A percentile compares a stretch with the other conserved stretches of the same genome.
phyloP scores from a whole-genome alignment of 106 monocot species.

The Apostasia ramifera region DNA sequence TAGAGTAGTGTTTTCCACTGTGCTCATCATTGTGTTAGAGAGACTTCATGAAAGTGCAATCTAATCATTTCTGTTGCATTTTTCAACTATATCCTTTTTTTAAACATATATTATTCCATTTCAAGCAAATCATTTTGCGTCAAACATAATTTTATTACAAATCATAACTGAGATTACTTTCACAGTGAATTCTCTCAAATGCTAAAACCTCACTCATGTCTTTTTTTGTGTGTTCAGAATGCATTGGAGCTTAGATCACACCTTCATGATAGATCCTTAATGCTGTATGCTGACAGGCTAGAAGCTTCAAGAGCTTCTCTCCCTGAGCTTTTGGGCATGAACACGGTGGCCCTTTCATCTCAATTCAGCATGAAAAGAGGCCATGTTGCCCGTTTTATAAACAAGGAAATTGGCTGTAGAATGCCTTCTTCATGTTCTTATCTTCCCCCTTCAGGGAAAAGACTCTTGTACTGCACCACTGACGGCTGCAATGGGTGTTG shows the following conservation, averaged over 20 bases:
- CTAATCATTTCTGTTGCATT: too few species aligned
- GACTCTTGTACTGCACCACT: conserved; percentile 1
- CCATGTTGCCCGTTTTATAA: conserved; percentile 25
- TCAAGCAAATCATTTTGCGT: too few species aligned
- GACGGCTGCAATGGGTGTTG: background rate
- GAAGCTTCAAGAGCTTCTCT: conserved; percentile 27
- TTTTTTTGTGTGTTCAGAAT: conserved; percentile 9
- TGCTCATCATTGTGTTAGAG: too few species aligned
- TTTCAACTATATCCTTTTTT: too few species aligned
- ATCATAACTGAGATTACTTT: too few species aligned
- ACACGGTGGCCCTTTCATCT: conserved; percentile 19
- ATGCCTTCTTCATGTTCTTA: conserved; percentile 2
- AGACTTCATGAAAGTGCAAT: too few species aligned
- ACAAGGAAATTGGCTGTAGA: conserved; percentile 2
- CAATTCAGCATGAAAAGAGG: conserved; percentile 36
- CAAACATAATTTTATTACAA: too few species aligned
- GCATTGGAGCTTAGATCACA: conserved; percentile 41
- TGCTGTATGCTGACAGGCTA: conserved; percentile 39
- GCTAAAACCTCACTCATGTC: too few species aligned
- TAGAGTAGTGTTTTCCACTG: too few species aligned
- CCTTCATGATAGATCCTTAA: conserved; percentile 33
- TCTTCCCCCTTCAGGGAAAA: conserved; percentile 13
- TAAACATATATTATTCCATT: too few species aligned
- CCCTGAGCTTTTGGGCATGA: conserved; percentile 21
- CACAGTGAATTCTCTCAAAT: too few species aligned